These are phyloP conservation scores for Thalassiosira mediterranea DNA, from an alignment of 352 stramenopile species.

Conservation along the genomic window DNA sequence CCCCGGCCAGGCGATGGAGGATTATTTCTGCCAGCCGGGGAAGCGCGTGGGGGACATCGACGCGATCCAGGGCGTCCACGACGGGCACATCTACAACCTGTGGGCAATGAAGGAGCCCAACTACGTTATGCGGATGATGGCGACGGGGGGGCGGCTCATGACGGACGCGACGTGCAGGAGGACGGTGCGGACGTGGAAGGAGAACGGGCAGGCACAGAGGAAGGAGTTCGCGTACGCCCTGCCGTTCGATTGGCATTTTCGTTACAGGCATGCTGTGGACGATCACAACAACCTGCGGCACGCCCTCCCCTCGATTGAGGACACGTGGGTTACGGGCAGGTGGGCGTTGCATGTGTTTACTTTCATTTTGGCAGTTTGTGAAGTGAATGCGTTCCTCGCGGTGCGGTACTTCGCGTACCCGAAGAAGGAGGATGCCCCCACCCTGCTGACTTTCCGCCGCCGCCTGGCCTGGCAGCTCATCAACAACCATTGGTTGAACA, in stretches of 20 bases:
- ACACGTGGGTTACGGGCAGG: constrained; percentile 30
- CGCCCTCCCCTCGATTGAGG: constrained; percentile 20
- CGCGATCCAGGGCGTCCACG: not conserved
- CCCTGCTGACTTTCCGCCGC: constrained; percentile 14
- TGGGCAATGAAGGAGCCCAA: constrained; percentile 41
- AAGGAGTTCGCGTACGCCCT: constrained; percentile 15
- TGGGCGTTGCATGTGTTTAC: constrained; percentile 39
- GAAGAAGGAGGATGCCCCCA: not conserved
- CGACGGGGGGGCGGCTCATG: constrained; percentile 18
- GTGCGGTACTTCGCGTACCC: not conserved
- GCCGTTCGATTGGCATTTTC: constrained; percentile 23
- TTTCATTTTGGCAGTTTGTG: constrained; percentile 34
- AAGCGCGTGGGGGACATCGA: constrained; percentile 17
- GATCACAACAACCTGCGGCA: constrained; percentile 48
- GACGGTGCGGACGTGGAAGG: not conserved
- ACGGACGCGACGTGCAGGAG: not conserved
- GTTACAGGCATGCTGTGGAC: constrained; percentile 40
- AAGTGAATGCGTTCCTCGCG: constrained; percentile 38
- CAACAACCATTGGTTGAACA: constrained; percentile 9
- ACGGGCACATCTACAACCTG: constrained; percentile 9
- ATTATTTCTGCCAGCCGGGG: not conserved
- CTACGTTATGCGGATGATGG: constrained; percentile 51
- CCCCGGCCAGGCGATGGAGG: constrained; percentile 1
- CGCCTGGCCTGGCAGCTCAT: constrained; percentile 20
- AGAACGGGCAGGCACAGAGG: not conserved